Evolutionary conservation across 2,329 filamentous ascomycete genomes (phyloP), one percentile per base, ranked within the genome.

Genomic region (Fusarium austroafricanum): DNA sequence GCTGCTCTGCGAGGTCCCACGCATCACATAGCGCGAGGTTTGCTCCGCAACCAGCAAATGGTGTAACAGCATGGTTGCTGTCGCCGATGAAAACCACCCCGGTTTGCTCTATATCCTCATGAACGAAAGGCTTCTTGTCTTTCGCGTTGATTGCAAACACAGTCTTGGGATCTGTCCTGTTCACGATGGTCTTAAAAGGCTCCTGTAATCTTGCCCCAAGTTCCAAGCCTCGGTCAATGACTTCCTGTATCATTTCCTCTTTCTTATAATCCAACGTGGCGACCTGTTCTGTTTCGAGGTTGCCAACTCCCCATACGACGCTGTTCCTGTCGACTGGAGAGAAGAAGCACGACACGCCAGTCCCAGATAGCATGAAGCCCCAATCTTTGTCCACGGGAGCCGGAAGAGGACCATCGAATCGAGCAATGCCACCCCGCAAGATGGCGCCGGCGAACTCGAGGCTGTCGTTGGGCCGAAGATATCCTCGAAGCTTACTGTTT

Each of bases 21-120:
- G 76, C 83, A 66, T 85, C 83, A 53, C 76, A 79, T 26, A 85
- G 60, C 5, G 82, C 83, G 58, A 85, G 68, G 63, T 84, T 84
- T 1, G 82, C 83, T 0, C 84, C 83, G 55, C 79, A 82, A 1
- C 83, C 82, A 7, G 83, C 80, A 72, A 84, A 86, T 0, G 83
- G 81, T 51, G 78, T 83, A 8, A 84, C 76, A 2, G 83, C 83
- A 67, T 86, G 83, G 62, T 86, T 85, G 55, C 78, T 77, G 65
- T 86, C 83, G 12, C 84, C 84, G 21, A 86, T 81, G 50, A 83
- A 85, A 11, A 85, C 70, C 10, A 82, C 75, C 1, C 73, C 70
- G 11, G 70, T 18, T 6, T 71, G 45, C 2, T 55, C 21, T 5
- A 74, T 44, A 9, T 65, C 58, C 10, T 73, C 65, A 43, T 85